These are phyloP conservation scores for Lodderomyces oxycetoniae DNA, from an alignment of 1,139 yeast genomes.

Conservation along the genomic window DNA sequence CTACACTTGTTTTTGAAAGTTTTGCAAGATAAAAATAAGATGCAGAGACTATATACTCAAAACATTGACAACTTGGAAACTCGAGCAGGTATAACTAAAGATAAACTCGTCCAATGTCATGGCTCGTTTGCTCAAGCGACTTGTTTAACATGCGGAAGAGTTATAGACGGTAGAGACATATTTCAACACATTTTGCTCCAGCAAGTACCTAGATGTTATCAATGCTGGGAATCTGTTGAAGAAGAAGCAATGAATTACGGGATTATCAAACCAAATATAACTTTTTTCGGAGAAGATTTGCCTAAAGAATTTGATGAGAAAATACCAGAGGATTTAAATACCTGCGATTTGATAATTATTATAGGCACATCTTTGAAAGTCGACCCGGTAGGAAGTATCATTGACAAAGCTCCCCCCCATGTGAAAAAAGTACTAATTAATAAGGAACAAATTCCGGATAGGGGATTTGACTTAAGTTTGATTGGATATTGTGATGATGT, in stretches of 20 bases:
- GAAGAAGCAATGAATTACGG: slow-evolving; percentile 47
- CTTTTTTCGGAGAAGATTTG: slow-evolving; percentile 84
- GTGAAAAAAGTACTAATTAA: slow-evolving; percentile 67
- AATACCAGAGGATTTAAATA: slow-evolving; percentile 60
- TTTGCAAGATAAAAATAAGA: slow-evolving; percentile 55
- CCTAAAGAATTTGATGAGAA: slow-evolving; percentile 63
- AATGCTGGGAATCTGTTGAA: slow-evolving; percentile 49
- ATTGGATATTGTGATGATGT: slow-evolving; percentile 86
- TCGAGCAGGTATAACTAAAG: slow-evolving; percentile 67
- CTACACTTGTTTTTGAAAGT: slow-evolving; percentile 70
- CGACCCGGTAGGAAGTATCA: slow-evolving; percentile 78
- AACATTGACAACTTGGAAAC: slow-evolving; percentile 90
- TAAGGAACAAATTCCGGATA: slow-evolving; percentile 71
- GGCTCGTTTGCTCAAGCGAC: slow-evolving; percentile 86
- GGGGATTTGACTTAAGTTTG: slow-evolving; percentile 74
- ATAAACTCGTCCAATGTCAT: slow-evolving; percentile 80
- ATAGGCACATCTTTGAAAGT: slow-evolving; percentile 93
- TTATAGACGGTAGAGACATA: slow-evolving; percentile 54
- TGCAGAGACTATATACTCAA: slow-evolving; percentile 79
- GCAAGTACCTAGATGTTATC: slow-evolving; percentile 43
- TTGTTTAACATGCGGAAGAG: slow-evolving; percentile 68
- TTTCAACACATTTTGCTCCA: slow-evolving; percentile 43
- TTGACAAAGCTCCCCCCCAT: slow-evolving; percentile 48
- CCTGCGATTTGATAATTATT: slow-evolving; percentile 69
- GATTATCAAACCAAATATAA: slow-evolving; percentile 85